These are phyloP conservation scores for Boechera stricta DNA, from an alignment of 345 rosid genomes.

Conservation along the genomic window DNA sequence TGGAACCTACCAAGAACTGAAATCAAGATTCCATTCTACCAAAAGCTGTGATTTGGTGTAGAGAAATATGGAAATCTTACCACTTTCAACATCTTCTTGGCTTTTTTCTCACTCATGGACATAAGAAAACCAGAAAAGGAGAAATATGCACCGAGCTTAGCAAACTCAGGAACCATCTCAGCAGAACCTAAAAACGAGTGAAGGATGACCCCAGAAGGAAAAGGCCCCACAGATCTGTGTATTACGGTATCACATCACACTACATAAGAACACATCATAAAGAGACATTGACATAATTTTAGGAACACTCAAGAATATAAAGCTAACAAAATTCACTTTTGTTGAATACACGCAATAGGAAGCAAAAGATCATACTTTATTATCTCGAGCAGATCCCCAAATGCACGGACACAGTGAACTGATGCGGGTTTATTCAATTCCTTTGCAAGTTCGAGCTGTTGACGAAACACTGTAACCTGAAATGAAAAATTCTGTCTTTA, in stretches of 20 bases:
- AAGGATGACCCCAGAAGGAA: constrained; percentile 84
- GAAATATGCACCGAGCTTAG: constrained; percentile 89
- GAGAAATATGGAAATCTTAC: constrained; percentile 49
- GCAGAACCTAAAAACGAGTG: constrained; percentile 90
- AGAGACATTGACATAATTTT: not conserved
- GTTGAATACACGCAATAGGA: not conserved
- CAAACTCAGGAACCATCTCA: constrained; percentile 95
- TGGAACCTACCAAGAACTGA: constrained; percentile 63
- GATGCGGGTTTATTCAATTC: constrained; percentile 80
- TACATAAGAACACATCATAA: not conserved
- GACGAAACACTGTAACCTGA: constrained; percentile 71
- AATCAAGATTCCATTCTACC: constrained; percentile 20
- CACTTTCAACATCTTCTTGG: constrained; percentile 72
- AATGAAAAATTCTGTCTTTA: not conserved
- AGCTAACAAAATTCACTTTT: not conserved
- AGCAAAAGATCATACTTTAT: constrained; percentile 56
- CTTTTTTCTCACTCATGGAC: constrained; percentile 77
- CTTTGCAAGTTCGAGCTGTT: constrained; percentile 89
- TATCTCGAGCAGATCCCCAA: constrained; percentile 80
- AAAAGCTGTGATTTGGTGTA: not conserved
- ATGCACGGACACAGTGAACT: constrained; percentile 89
- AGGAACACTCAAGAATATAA: not conserved
- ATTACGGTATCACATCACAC: constrained; percentile 18
- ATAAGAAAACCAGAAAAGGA: constrained; percentile 90
- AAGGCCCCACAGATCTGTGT: constrained; percentile 74